phyloP scores from a whole-genome alignment of 2,329 filamentous ascomycete species.

The Nakataea oryzae region DNA sequence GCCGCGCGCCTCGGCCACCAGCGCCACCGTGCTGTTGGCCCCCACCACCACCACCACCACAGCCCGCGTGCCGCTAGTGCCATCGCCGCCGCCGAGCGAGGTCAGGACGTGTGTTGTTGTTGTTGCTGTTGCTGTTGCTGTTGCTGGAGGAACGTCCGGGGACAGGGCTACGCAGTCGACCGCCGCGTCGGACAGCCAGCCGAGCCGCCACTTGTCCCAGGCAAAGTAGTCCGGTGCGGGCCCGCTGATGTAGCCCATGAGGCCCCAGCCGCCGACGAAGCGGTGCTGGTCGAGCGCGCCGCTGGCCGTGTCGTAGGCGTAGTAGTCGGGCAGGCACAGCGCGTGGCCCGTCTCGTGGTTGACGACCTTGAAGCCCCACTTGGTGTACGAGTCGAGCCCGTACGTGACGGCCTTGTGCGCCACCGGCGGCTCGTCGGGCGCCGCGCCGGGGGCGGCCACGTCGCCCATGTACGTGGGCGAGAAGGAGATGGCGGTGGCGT shows the following conservation, averaged over 20 bases:
- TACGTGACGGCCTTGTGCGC: slow-evolving; percentile 21
- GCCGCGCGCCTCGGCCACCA: slow-evolving; percentile 22
- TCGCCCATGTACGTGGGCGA: slow-evolving; percentile 15
- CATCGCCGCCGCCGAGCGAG: slow-evolving; percentile 5
- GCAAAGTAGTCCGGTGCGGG: slow-evolving; percentile 24
- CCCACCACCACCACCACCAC: slow-evolving; percentile 18
- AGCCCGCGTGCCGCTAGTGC: not conserved
- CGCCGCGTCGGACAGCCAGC: slow-evolving; percentile 24
- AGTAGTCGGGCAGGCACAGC: slow-evolving; percentile 26
- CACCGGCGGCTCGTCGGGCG: slow-evolving; percentile 13
- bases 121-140: too few relatives aligned
- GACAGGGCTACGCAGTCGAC: too few relatives aligned
- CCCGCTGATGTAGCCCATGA: slow-evolving; percentile 24
- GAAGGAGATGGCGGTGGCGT: slow-evolving; percentile 16
- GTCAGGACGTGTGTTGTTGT: too few relatives aligned
- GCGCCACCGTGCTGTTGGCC: slow-evolving; percentile 10
- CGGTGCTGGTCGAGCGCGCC: too few relatives aligned
- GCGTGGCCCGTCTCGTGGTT: slow-evolving; percentile 27
- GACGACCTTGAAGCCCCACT: slow-evolving; percentile 21
- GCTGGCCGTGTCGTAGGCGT: slow-evolving; percentile 15
- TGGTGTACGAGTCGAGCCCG: slow-evolving; percentile 18
- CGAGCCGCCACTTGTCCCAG: slow-evolving; percentile 27
- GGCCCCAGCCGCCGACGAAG: slow-evolving; percentile 25
- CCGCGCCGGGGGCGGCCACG: slow-evolving; percentile 7
- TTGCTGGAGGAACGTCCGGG: too few relatives aligned